A percentile compares a stretch with the other conserved stretches of the same genome.
Conservation (phyloP, 192 early-diverging fungal species). For the Coemansia sp. region DNA sequence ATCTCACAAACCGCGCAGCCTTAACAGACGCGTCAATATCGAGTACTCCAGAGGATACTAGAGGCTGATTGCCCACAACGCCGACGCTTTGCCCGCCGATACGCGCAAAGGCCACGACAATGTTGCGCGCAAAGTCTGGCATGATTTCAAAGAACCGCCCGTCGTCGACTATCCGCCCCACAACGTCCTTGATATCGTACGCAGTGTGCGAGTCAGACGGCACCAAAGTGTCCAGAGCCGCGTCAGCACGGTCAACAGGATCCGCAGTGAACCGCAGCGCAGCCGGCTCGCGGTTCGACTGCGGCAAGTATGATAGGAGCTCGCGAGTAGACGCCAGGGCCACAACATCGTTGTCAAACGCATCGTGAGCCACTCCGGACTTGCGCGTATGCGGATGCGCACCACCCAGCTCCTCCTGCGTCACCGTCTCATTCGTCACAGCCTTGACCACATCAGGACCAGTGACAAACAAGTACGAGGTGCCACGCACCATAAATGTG, state of each 20-base stretch:
- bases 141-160: slow-evolving; percentile 88
- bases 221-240: slow-evolving; percentile 83
- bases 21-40: slow-evolving; percentile 96
- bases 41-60: slow-evolving; percentile 92
- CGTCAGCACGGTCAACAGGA: slow-evolving; percentile 68
- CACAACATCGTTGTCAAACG: slow-evolving; percentile 94
- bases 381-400: slow-evolving; percentile 86
- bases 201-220: slow-evolving; percentile 88
- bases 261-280: slow-evolving; percentile 70
- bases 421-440: slow-evolving; percentile 92
- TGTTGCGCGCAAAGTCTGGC: slow-evolving; percentile 92
- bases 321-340: slow-evolving; percentile 79
- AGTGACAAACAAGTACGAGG: slow-evolving; percentile 96
- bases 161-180: slow-evolving; percentile 81
- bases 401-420: slow-evolving; percentile 94
- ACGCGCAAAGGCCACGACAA: slow-evolving; percentile 87
- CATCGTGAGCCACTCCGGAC: slow-evolving; percentile 90
- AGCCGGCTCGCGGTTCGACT: slow-evolving; percentile 76
- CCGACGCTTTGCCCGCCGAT: slow-evolving; percentile 84
- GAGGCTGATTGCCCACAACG: slow-evolving; percentile 93
- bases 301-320: slow-evolving; percentile 85
- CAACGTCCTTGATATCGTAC: slow-evolving; percentile 93
- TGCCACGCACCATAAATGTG: slow-evolving; percentile 95
- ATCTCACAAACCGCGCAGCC: slow-evolving; percentile 94
- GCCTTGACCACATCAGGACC: slow-evolving; percentile 97